A percentile compares a stretch with the other conserved stretches of the same genome.
These are phyloP conservation scores for Solanum virginianum DNA, from an alignment of 257 asterid genomes.

Conservation along the genomic window DNA sequence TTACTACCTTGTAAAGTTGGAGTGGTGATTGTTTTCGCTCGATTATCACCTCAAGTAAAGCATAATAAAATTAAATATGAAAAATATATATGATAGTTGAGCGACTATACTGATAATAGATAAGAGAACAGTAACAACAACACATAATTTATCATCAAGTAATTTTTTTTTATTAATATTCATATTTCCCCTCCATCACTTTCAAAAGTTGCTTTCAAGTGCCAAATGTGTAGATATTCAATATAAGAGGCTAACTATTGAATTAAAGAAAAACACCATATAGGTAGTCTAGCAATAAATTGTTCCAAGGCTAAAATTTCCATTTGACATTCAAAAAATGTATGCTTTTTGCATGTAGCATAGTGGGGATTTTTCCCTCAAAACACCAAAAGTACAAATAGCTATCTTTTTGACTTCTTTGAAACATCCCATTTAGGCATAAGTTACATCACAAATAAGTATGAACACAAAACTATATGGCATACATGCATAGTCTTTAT, in stretches of 20 bases:
- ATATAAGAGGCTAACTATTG: background rate
- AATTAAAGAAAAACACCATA: background rate
- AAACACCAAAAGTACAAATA: background rate
- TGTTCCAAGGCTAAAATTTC: background rate
- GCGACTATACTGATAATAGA: background rate
- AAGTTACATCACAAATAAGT: background rate
- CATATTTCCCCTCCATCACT: background rate
- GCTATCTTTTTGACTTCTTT: background rate
- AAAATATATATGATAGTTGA: background rate
- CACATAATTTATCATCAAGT: background rate
- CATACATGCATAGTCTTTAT: background rate
- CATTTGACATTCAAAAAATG: background rate
- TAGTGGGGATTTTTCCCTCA: background rate
- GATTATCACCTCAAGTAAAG: background rate
- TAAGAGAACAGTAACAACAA: background rate
- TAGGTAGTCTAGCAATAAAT: background rate
- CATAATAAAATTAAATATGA: background rate
- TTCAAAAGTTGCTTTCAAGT: background rate
- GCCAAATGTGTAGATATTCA: background rate
- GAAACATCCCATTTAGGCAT: background rate
- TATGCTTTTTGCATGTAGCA: background rate
- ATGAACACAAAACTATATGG: background rate
- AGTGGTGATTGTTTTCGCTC: background rate
- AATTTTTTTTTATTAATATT: background rate
- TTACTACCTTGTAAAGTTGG: background rate